phyloP scores from a whole-genome alignment of 2,329 filamentous ascomycete genomes.

The Penicillium nordicum region DNA sequence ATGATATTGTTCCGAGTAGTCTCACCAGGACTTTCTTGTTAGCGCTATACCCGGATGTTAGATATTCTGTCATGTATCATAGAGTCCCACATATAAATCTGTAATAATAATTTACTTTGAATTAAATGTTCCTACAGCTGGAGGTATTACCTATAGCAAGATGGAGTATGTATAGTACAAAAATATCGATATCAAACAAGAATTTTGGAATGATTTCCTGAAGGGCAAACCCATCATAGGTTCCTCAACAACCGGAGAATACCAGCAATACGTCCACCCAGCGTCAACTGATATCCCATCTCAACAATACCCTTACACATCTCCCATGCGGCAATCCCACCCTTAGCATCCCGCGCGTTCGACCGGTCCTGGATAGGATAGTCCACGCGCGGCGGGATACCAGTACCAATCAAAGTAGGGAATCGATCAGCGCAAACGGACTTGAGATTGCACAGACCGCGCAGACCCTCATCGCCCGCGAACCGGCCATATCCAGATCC shows the following conservation, averaged over 20 bases:
- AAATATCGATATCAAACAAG: not conserved
- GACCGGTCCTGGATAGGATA: conserved; percentile 72
- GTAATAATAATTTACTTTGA: not conserved
- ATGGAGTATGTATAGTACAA: conserved; percentile 3
- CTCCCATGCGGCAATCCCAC: conserved; percentile 63
- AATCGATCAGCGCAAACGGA: conserved; percentile 75
- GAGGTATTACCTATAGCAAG: not conserved
- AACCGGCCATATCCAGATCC: conserved; percentile 92
- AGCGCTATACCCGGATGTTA: conserved; percentile 6
- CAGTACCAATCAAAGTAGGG: conserved; percentile 58
- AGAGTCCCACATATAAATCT: not conserved
- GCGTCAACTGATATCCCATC: conserved; percentile 46
- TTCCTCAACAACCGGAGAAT: conserved; percentile 39
- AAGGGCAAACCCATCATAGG: conserved; percentile 25
- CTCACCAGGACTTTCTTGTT: not conserved
- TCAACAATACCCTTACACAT: conserved; percentile 46
- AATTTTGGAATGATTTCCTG: not conserved
- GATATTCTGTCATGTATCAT: not conserved
- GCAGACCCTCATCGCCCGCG: conserved; percentile 82
- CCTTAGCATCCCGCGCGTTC: conserved; percentile 36
- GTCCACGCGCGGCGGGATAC: conserved; percentile 74
- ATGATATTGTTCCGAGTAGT: not conserved
- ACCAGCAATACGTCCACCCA: conserved; percentile 41
- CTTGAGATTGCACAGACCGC: conserved; percentile 83
- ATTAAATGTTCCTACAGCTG: not conserved